Conservation (phyloP, 371 early-diverging fungal species). For the Circinella umbellata region DNA sequence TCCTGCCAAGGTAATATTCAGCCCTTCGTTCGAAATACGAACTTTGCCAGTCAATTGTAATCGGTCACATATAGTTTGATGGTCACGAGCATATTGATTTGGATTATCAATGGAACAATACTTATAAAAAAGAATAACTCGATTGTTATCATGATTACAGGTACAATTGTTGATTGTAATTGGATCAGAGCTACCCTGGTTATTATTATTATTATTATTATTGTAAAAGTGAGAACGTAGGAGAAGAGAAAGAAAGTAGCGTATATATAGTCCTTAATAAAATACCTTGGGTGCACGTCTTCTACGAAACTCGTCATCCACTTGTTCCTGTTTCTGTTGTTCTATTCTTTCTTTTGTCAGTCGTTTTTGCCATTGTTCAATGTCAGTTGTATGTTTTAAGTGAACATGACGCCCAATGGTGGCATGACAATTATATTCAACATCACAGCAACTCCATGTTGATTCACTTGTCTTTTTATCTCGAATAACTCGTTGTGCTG, state of each 20-base stretch:
- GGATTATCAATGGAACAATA: conserved; percentile 53
- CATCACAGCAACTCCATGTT: conserved; percentile 22
- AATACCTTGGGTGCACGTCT: conserved; percentile 21
- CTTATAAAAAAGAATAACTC: conserved; percentile 69
- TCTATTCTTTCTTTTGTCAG: conserved; percentile 4
- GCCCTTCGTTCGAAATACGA: conserved; percentile 65
- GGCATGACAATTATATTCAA: conserved; percentile 13
- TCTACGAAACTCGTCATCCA: not conserved
- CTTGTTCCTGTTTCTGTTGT: not conserved
- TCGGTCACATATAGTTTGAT: conserved; percentile 37
- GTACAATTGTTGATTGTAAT: conserved; percentile 34
- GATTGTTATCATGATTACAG: conserved; percentile 29
- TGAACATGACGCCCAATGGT: conserved; percentile 22
- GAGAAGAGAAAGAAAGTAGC: not conserved
- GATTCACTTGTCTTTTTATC: conserved; percentile 8
- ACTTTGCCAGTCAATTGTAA: conserved; percentile 66
- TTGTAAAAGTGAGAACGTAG: no score
- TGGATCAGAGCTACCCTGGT: conserved; percentile 47
- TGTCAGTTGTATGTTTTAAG: conserved; percentile 12
- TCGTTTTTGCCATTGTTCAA: conserved; percentile 17
- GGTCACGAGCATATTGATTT: conserved; percentile 42
- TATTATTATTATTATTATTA: no score
- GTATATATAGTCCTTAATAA: not conserved
- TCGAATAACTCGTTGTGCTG: conserved; percentile 13
- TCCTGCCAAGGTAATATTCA: conserved; percentile 74